Evolutionary conservation across 2,329 filamentous ascomycete genomes (phyloP).

Genomic region (Trichoderma sp.): DNA sequence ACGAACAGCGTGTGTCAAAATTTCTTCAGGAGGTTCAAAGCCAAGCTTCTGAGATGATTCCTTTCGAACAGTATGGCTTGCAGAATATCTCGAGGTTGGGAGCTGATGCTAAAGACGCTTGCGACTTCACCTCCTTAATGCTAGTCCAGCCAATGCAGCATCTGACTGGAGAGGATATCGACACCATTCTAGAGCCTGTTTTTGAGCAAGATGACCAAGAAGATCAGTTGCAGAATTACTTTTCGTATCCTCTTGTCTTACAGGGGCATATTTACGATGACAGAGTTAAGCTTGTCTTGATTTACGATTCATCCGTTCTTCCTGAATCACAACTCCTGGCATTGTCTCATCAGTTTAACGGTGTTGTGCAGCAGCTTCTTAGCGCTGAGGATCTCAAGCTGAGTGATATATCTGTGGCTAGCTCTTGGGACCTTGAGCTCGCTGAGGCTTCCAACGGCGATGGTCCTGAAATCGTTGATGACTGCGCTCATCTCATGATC

Average conservation of each 20-base stretch:
- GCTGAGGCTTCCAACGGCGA: conserved; percentile 5
- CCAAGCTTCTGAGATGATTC: conserved; percentile 21
- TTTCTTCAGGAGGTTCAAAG: conserved; percentile 23
- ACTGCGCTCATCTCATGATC: conserved; percentile 4
- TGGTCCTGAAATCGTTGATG: conserved; percentile 1
- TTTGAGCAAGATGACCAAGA: not conserved
- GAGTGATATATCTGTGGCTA: not conserved
- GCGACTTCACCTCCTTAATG: conserved; percentile 10
- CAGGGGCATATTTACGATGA: not conserved
- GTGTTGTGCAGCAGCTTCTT: conserved; percentile 8
- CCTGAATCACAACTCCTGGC: not conserved
- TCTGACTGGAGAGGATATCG: not conserved
- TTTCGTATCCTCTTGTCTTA: conserved; percentile 15
- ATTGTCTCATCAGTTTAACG: conserved; percentile 13
- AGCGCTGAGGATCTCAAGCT: not conserved
- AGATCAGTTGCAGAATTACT: not conserved
- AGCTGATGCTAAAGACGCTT: conserved; percentile 2
- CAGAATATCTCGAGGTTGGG: conserved; percentile 15
- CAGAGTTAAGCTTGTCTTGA: not conserved
- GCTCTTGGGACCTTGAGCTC: conserved; percentile 13
- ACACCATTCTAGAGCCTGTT: not conserved
- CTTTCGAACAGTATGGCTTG: conserved; percentile 13
- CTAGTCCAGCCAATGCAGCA: conserved; percentile 17
- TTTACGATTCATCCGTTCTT: conserved; percentile 3
- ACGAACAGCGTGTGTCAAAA: conserved; percentile 11